Evolutionary conservation across 345 rosid species (phyloP), one percentile per base, ranked within the genome.

Genomic region (Dimocarpus longan): DNA sequence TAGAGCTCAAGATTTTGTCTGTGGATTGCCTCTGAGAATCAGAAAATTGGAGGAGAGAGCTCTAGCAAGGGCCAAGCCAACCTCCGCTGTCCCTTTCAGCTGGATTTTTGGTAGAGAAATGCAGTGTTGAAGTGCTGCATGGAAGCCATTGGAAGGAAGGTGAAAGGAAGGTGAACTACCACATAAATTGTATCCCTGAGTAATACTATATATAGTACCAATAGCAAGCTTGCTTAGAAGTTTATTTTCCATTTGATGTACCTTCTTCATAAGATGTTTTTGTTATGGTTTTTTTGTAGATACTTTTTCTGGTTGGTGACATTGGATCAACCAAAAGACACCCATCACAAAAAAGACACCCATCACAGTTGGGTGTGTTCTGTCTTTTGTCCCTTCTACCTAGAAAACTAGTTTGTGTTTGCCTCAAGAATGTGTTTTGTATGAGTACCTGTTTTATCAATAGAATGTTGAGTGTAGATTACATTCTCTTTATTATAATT

Each of bases 31-130:
- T 43, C 78, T 84, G 9, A 87, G 91, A 81, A 89, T 91, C 69
- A 80, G 90, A 59, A 87, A 70, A 78, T 78, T 91, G 78, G 93
- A 90, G 79, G 95, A 91, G 84, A 84, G 93, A 77, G 89, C 93
- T 71, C 89, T 84, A 48, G 90, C 80, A 32, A 80, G 90, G 85
- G 89, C 89, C 19, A 90, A 91, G 78, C 80, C 90, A 81, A 57
- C 73, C n/a, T 73, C 86, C 32, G 11, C 57, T 66, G 46, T 82
- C 59, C 90, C 92, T 72, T 88, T 91, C 83, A 91, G 92, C 70
- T 91, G 93, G 95, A 79, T 88, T 26, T 91, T 86, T 24, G 88
- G 87, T 16, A 84, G 86, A 68, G 73, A 90, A 75, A 81, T 91
- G 74, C 77, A 74, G 73, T 84, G 85, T 65, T 91, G 73, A 71